Conservation (phyloP, 345 rosid genomes). For the Aquilaria malaccensis region DNA sequence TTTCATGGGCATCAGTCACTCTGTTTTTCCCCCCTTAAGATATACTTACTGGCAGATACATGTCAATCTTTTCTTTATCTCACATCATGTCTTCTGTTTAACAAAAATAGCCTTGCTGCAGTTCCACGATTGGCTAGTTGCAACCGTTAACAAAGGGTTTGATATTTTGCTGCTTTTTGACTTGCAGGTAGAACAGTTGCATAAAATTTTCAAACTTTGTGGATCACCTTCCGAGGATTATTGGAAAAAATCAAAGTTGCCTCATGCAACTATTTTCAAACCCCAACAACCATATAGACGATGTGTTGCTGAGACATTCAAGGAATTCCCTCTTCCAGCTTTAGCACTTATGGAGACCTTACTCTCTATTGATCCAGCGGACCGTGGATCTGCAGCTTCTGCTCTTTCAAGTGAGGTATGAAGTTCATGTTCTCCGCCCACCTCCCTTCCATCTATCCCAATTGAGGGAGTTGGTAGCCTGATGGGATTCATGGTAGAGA, state of each 20-base stretch:
- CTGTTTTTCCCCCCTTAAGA: too few relatives aligned
- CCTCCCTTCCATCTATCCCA: background rate
- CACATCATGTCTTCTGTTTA: too few relatives aligned
- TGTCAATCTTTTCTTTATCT: background rate
- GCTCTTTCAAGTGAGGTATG: constrained; percentile 84
- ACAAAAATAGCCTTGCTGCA: too few relatives aligned
- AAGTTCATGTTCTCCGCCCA: background rate
- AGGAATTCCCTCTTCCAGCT: constrained; percentile 86
- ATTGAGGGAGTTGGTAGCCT: background rate
- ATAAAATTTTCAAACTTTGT: constrained; percentile 96
- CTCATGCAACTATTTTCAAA: constrained; percentile 96
- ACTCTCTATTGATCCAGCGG: constrained; percentile 83
- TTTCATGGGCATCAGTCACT: too few relatives aligned
- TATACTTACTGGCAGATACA: background rate
- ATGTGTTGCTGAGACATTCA: constrained; percentile 84
- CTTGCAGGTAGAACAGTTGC: constrained; percentile 90
- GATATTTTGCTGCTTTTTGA: constrained; percentile 6
- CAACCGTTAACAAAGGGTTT: too few relatives aligned
- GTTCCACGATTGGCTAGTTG: too few relatives aligned
- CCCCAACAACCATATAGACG: constrained; percentile 96
- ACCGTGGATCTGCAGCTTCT: constrained; percentile 81
- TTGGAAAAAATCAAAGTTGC: constrained; percentile 92
- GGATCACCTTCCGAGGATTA: constrained; percentile 96
- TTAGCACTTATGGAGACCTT: constrained; percentile 81
- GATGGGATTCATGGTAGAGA: background rate